Conservation (phyloP, 768 basidiomycete species). For the Tricholoma saponaceum region DNA sequence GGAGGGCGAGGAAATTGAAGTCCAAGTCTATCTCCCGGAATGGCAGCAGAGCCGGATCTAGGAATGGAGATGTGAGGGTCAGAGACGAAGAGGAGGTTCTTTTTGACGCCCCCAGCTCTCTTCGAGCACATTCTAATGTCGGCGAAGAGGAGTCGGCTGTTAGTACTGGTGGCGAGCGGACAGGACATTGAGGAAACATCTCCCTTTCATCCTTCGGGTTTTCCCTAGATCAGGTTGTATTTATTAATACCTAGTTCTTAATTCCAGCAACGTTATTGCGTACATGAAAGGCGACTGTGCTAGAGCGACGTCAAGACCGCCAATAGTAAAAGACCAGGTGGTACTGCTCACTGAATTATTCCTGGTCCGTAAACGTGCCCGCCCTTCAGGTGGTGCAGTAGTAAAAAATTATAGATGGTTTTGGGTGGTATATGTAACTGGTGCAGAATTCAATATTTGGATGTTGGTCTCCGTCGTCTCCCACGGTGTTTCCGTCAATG, state of each 20-base stretch:
- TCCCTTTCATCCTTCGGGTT: no score
- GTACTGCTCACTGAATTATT: neutral
- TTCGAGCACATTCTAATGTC: constrained; percentile 39
- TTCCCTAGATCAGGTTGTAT: no score
- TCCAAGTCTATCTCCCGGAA: constrained; percentile 9
- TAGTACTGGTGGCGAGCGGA: constrained; percentile 35
- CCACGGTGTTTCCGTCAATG: constrained; percentile 1
- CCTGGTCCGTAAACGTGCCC: neutral
- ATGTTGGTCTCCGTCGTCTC: neutral
- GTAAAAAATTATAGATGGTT: neutral
- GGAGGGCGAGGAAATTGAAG: constrained; percentile 9
- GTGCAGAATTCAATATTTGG: neutral
- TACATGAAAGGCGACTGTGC: neutral
- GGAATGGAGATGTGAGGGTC: constrained; percentile 28
- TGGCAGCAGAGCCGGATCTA: constrained; percentile 15
- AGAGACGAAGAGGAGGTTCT: constrained; percentile 48
- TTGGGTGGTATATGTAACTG: neutral
- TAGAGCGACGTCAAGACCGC: neutral
- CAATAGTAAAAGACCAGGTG: neutral
- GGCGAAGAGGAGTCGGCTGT: constrained; percentile 33
- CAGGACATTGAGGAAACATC: constrained; percentile 2
- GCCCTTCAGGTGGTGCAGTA: neutral
- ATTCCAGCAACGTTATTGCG: neutral
- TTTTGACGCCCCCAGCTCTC: constrained; percentile 58
- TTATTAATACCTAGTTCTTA: constrained; percentile 5